Evolutionary conservation across 768 basidiomycete genomes (phyloP), one percentile per base, ranked within the genome.

Genomic region (Cantharellus anzutake): DNA sequence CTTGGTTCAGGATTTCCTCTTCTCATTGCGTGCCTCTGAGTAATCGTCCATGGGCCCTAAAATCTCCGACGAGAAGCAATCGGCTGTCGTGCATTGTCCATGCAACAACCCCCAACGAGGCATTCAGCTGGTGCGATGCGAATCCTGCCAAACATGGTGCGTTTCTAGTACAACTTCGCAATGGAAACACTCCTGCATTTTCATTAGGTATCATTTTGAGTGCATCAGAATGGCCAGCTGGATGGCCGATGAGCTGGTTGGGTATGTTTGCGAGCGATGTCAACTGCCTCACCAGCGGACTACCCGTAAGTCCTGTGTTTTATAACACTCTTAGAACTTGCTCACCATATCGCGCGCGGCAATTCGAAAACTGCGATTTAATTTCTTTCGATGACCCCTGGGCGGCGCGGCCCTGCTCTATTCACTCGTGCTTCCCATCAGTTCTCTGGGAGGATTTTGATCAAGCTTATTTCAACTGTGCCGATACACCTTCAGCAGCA

Each of bases 171-270:
- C 5, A 37, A 58, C 38, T 52, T n/a, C 40, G 42, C 52, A 20
- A 20, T 58, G 59, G 57, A 37, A 34, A 44, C 38, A 60, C 35
- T n/a, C 20, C 59, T 48, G 40, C 60, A 42, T 44, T 41, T 3
- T 42, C 59, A 20, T n/a, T 57, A 91, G 88, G 88, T 88, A 80
- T 70, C 88, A 91, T 69, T 90, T 90, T 65, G 70, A 71, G n/a
- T 91, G 88, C 70, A 75, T 89, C 5, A 71, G 78, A 61, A 68
- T 90, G 55, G 74, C 69, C 60, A 78, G 79, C 64, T 71, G 75
- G 57, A 76, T 82, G 64, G 87, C 87, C 4, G 81, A 81, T 66
- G 82, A 86, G 68, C 84, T 91, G 69, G 78, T 86, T 87, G 69
- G 74, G 86, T 78, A 60, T 60, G 20, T 29, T 42, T 11, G 39